phyloP scores from a whole-genome alignment of 805 yeast species.

The Hanseniaspora meyeri region DNA sequence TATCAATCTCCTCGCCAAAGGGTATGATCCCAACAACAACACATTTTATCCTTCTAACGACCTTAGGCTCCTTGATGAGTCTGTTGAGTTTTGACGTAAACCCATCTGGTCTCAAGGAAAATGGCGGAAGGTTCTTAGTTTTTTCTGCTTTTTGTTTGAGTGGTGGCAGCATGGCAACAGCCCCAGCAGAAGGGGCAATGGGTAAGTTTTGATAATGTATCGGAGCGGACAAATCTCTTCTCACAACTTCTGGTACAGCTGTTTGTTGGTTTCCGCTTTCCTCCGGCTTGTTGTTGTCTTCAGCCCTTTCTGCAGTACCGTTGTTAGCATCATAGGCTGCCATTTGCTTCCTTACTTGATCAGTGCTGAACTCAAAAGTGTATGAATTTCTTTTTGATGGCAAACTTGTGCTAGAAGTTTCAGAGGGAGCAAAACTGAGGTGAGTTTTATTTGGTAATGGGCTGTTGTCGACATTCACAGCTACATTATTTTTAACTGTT shows the following conservation, averaged over 20 bases:
- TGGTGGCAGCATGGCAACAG: no score
- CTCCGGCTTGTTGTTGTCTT: no score
- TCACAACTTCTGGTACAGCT: neutral
- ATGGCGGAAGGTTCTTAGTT: neutral
- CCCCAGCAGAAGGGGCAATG: no score
- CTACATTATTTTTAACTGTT: no score
- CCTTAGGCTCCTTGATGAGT: neutral
- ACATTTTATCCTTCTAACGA: neutral
- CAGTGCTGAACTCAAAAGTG: neutral
- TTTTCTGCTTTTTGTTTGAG: no score
- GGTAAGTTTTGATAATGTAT: no score
- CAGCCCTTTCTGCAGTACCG: no score
- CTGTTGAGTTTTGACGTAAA: neutral
- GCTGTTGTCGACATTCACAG: no score
- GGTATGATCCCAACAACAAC: conserved; percentile 4
- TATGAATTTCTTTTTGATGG: neutral
- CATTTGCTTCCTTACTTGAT: neutral
- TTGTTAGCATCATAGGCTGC: neutral
- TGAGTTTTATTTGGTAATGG: neutral
- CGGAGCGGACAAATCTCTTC: neutral
- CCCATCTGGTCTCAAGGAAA: neutral
- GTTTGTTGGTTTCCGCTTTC: no score
- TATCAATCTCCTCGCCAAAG: neutral
- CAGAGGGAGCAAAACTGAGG: neutral
- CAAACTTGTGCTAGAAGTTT: no score